These are phyloP conservation scores for Pseudogymnoascus sp. DNA, from an alignment of 2,329 filamentous ascomycete species.

Conservation along the genomic window DNA sequence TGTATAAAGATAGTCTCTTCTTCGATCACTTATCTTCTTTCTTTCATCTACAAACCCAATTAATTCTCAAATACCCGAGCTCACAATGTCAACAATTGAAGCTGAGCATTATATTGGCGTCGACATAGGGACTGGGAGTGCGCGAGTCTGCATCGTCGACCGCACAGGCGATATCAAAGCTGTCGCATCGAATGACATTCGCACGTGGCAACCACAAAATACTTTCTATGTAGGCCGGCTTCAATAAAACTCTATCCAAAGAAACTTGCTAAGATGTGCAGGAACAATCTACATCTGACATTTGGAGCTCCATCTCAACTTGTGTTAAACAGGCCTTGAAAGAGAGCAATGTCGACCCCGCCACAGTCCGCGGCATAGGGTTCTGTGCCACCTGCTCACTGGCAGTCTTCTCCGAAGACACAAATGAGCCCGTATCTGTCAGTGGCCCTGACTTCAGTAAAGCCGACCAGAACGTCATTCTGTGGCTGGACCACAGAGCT, in stretches of 20 bases:
- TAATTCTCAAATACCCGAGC: background rate
- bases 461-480: slow-evolving; percentile 86
- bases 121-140: slow-evolving; percentile 93
- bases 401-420: slow-evolving; percentile 80
- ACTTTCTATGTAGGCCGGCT: slow-evolving; percentile 58
- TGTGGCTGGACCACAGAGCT: slow-evolving; percentile 95
- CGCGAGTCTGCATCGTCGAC: slow-evolving; percentile 92
- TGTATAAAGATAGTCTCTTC: background rate
- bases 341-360: slow-evolving; percentile 70
- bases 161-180: slow-evolving; percentile 78
- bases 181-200: slow-evolving; percentile 65
- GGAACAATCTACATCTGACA: slow-evolving; percentile 98
- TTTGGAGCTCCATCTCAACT: slow-evolving; percentile 89
- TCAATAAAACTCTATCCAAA: slow-evolving; percentile 17
- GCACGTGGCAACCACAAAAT: slow-evolving; percentile 68
- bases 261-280: slow-evolving; percentile 26
- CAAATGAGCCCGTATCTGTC: slow-evolving; percentile 83
- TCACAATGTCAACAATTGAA: slow-evolving; percentile 10
- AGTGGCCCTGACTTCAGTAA: slow-evolving; percentile 80
- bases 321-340: slow-evolving; percentile 76
- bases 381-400: slow-evolving; percentile 99
- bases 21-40: background rate
- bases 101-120: slow-evolving; percentile 68
- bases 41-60: background rate
- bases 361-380: slow-evolving; percentile 77